A percentile compares a stretch with the other conserved stretches of the same genome.
These are phyloP conservation scores for Candida silvicultrix DNA, from an alignment of 805 yeast species.

Conservation along the genomic window DNA sequence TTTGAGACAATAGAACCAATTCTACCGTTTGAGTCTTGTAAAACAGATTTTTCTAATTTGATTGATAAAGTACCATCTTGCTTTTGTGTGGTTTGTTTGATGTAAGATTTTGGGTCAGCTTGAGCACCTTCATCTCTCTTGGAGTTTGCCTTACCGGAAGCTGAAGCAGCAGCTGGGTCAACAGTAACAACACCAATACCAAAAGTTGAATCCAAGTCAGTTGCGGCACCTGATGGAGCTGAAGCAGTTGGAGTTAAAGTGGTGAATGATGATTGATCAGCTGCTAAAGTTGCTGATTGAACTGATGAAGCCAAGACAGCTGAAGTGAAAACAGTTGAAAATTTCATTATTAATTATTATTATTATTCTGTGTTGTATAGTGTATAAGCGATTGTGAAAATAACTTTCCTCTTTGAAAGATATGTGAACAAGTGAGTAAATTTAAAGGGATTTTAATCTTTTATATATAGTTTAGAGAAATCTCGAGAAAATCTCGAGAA, in stretches of 20 bases:
- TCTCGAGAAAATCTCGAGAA: too few species aligned
- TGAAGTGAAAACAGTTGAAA: background rate
- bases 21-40: conserved; percentile 53
- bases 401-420: background rate
- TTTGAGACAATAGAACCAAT: conserved; percentile 68
- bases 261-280: conserved; percentile 18
- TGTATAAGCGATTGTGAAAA: background rate
- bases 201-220: conserved; percentile 45
- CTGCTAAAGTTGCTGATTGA: background rate
- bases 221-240: conserved; percentile 29
- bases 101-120: conserved; percentile 6
- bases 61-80: conserved; percentile 32
- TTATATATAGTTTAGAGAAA: too few species aligned
- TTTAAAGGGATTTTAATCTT: too few species aligned
- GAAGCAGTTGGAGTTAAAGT: conserved; percentile 27
- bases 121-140: background rate
- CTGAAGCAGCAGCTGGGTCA: conserved; percentile 19
- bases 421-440: too few species aligned
- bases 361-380: background rate
- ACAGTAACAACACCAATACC: conserved; percentile 26
- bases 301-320: background rate
- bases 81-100: conserved; percentile 23
- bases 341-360: background rate
- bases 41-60: conserved; percentile 41
- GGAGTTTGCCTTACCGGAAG: conserved; percentile 9